phyloP scores from a whole-genome alignment of 768 basidiomycete genomes.

The Dacryopinax primogenitus region DNA sequence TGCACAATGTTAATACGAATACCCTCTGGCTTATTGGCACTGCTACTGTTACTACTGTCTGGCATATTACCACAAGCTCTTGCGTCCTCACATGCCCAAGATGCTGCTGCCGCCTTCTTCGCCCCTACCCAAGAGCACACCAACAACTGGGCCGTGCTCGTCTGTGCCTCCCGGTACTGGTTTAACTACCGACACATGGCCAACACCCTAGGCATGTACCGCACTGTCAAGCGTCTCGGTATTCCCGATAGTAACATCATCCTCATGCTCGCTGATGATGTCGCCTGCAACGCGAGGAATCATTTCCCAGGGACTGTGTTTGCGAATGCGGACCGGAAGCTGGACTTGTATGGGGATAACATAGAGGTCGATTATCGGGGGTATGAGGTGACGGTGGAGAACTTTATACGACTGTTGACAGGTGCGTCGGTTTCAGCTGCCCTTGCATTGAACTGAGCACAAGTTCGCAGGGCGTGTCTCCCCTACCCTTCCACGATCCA shows the following conservation, averaged over 20 bases:
- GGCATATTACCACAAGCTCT: not conserved
- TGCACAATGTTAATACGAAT: not conserved
- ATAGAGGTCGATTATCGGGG: slow-evolving; percentile 98
- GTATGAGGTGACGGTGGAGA: slow-evolving; percentile 96
- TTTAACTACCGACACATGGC: slow-evolving; percentile 99
- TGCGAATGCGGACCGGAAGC: slow-evolving; percentile 63
- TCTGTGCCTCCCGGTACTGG: slow-evolving; percentile 90
- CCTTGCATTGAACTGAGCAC: no score
- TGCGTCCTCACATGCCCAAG: slow-evolving; percentile 1
- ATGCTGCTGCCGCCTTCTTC: slow-evolving; percentile 8
- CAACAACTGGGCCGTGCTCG: slow-evolving; percentile 98
- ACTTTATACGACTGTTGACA: slow-evolving; percentile 81
- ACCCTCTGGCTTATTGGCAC: not conserved
- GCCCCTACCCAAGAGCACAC: slow-evolving; percentile 42
- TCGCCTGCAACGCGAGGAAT: slow-evolving; percentile 85
- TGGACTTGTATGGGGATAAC: slow-evolving; percentile 90
- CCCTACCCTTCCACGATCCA: slow-evolving; percentile 74
- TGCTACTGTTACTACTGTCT: not conserved
- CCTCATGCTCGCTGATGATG: slow-evolving; percentile 96
- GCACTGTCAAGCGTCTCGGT: slow-evolving; percentile 92
- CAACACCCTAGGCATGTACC: slow-evolving; percentile 96
- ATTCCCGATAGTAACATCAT: slow-evolving; percentile 99
- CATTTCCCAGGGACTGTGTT: slow-evolving; percentile 86
- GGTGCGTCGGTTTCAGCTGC: slow-evolving; percentile 39
- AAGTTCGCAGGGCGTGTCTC: slow-evolving; percentile 77